phyloP scores from a whole-genome alignment of 306 rosid species.

The Potentilla sterilis region DNA sequence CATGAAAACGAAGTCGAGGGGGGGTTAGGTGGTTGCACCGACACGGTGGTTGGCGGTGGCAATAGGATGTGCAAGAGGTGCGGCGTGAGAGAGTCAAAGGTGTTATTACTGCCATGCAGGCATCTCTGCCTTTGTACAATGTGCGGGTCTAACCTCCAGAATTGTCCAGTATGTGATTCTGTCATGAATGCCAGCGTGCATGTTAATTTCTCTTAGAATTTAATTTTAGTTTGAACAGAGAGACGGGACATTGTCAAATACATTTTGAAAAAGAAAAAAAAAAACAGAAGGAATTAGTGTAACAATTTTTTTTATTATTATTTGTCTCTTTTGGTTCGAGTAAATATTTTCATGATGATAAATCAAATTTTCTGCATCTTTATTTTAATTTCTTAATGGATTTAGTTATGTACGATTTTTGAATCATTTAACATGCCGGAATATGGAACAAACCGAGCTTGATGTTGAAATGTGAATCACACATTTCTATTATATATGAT shows the following conservation, averaged over 20 bases:
- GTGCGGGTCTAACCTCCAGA: conserved; percentile 73
- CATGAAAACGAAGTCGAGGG: conserved; percentile 7
- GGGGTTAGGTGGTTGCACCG: neutral
- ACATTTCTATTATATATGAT: neutral
- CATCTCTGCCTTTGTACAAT: conserved; percentile 74
- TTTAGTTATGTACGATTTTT: neutral
- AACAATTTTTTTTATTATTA: conserved; percentile 4
- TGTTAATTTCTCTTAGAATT: conserved; percentile 67
- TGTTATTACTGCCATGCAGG: conserved; percentile 82
- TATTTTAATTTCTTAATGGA: neutral
- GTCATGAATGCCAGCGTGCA: conserved; percentile 69
- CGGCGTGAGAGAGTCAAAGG: conserved; percentile 60
- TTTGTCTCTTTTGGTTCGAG: neutral
- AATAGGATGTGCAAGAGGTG: conserved; percentile 59
- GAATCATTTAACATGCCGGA: neutral
- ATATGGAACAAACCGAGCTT: neutral
- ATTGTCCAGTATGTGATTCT: conserved; percentile 74
- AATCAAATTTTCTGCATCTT: neutral
- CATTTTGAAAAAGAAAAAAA: conserved; percentile 4
- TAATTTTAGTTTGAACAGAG: conserved; percentile 9
- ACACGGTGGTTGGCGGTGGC: conserved; percentile 15
- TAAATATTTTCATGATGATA: neutral
- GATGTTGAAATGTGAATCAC: neutral
- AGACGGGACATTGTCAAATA: conserved; percentile 8
- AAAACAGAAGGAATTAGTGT: neutral